Evolutionary conservation across 2,329 filamentous ascomycete genomes (phyloP).

Genomic region (Fonsecaea pugnacius): DNA sequence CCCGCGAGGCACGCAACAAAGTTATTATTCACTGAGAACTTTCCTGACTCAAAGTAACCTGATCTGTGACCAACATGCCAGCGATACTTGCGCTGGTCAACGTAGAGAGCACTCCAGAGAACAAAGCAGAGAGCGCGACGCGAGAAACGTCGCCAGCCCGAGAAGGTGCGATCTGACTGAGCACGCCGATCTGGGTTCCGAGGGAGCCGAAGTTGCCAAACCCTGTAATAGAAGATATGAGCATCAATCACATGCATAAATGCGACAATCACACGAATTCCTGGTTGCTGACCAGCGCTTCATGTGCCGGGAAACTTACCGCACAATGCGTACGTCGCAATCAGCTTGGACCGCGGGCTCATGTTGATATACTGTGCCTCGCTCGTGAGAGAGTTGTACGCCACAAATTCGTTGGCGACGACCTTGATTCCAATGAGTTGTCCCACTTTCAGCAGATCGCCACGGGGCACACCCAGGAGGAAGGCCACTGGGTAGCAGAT

Average conservation of each 20-base stretch:
- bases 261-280: neutral
- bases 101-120: conserved; percentile 78
- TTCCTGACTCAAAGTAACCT: conserved; percentile 23
- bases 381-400: conserved; percentile 64
- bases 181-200: conserved; percentile 86
- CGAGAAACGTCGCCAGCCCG: conserved; percentile 75
- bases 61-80: conserved; percentile 66
- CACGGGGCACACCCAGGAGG: conserved; percentile 76
- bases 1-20: neutral
- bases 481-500: conserved; percentile 78
- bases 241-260: neutral
- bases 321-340: conserved; percentile 84
- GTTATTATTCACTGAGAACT: neutral
- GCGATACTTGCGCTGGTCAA: conserved; percentile 78
- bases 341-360: conserved; percentile 72
- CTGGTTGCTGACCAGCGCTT: neutral
- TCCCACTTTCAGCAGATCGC: conserved; percentile 71
- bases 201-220: conserved; percentile 87
- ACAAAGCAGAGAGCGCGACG: conserved; percentile 75
- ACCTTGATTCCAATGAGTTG: conserved; percentile 84
- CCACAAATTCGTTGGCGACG: conserved; percentile 83
- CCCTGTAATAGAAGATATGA: conserved; percentile 43
- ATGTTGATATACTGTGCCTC: conserved; percentile 61
- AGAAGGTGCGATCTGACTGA: conserved; percentile 76
- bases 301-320: conserved; percentile 41